Conservation (phyloP, 2,329 filamentous ascomycete species). For the Aspergillus niger region DNA sequence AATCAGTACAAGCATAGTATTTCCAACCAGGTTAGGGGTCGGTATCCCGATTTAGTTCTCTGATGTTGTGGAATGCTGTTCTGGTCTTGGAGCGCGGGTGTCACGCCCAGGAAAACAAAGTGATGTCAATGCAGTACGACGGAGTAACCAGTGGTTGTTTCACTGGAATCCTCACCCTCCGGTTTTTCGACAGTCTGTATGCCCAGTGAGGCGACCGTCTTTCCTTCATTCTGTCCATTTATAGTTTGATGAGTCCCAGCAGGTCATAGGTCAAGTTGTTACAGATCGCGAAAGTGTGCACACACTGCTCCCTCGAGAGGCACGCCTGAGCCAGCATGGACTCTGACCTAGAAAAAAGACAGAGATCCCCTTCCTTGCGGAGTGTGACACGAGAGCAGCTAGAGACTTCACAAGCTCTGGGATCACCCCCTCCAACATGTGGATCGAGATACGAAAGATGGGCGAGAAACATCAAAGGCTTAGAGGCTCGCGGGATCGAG, state of each 20-base stretch:
- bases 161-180: conserved; percentile 12
- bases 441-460: conserved; percentile 27
- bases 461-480: conserved; percentile 25
- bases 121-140: conserved; percentile 21
- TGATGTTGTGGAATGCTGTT: conserved; percentile 21
- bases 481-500: conserved; percentile 32
- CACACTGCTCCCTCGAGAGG: neutral
- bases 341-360: conserved; percentile 30
- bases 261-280: conserved; percentile 6
- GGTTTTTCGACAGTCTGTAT: conserved; percentile 14
- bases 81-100: conserved; percentile 17
- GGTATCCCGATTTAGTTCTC: conserved; percentile 6
- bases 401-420: conserved; percentile 13
- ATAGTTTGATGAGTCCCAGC: conserved; percentile 1
- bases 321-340: conserved; percentile 15
- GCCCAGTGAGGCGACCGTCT: conserved; percentile 5
- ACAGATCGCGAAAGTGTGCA: neutral
- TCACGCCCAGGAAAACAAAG: conserved; percentile 15
- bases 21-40: neutral
- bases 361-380: conserved; percentile 26
- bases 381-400: conserved; percentile 27
- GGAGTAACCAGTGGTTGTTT: conserved; percentile 5
- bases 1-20: neutral
- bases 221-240: neutral
- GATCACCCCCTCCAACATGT: conserved; percentile 10